Evolutionary conservation across 768 basidiomycete genomes (phyloP), one percentile per base, ranked within the genome.

Genomic region (Boletellus emodensis): DNA sequence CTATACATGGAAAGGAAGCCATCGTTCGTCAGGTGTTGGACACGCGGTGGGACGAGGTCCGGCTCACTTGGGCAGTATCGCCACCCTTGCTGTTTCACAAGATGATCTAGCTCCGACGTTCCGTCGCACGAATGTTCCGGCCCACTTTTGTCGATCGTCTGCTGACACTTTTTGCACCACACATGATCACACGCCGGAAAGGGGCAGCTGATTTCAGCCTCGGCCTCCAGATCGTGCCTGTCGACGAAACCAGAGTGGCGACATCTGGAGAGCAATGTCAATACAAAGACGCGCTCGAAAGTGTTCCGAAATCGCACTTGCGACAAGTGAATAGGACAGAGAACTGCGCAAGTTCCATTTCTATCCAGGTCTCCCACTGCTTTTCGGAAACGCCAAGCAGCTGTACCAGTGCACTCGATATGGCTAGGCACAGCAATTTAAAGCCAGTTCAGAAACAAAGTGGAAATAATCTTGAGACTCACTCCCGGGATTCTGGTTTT

Each of bases 121-220:
- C 80, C 81, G 50, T 83, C 82, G 56, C 84, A 85, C 1, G 79
- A 78, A 57, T 83, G 81, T 44, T 66, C 61, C 5, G 70, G 67
- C n/a, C 69, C 74, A 22, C 51, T 62, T 10, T 64, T 32, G 0
- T 59, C 61, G 22, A 72, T 49, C 51, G 65, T 37, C 49, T 80
- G 78, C 43, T 75, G 75, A 60, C 84, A 85, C 17, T 60, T 63
- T 65, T 75, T 83, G 63, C 84, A 85, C 84, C 83, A 85, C 26
- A 71, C 66, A 51, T 81, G 68, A 4, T 68, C 61, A 50, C 84
- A 85, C 3, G 59, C 57, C 0, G 70, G 71, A 34, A 76, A 60
- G 4, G 81, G 82, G 54, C 84, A 85, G 15, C 60, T 57, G 11
- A 84, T 62, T 37, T 75, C 69, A 17, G 69, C 66, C 3, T 61